Evolutionary conservation across 192 early-diverging fungal species (phyloP).

Genomic region (Dispira simplex): DNA sequence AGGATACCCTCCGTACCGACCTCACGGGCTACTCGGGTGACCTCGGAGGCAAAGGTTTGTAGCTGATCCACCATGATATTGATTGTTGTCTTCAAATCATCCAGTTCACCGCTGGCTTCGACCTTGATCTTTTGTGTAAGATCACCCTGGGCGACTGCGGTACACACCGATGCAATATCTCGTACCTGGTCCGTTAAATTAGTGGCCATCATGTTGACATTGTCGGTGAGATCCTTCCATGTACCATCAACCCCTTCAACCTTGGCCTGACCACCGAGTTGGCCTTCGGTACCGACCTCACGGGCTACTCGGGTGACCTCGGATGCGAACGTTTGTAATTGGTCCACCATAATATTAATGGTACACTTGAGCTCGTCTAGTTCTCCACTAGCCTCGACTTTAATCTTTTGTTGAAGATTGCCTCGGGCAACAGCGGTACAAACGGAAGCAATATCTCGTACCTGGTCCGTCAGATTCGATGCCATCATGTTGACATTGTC

Average conservation of each 20-base stretch:
- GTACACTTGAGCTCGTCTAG: constrained; percentile 35
- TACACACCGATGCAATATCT: constrained; percentile 30
- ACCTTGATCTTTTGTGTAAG: constrained; percentile 27
- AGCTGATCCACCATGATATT: constrained; percentile 35
- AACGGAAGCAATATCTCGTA: constrained; percentile 29
- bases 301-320: constrained; percentile 32
- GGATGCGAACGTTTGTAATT: constrained; percentile 25
- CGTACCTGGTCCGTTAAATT: constrained; percentile 35
- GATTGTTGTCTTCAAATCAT: constrained; percentile 31
- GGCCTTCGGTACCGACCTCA: constrained; percentile 36
- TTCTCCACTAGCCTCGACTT: constrained; percentile 30
- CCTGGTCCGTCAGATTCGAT: constrained; percentile 35
- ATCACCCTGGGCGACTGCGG: constrained; percentile 33
- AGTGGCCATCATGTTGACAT: constrained; percentile 34
- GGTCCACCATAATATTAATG: constrained; percentile 39
- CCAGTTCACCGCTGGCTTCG: constrained; percentile 31
- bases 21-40: constrained; percentile 37
- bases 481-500: constrained; percentile 36
- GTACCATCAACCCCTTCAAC: constrained; percentile 31
- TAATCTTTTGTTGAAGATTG: constrained; percentile 26
- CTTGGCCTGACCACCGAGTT: constrained; percentile 30
- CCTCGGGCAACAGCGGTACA: constrained; percentile 34
- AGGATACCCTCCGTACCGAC: constrained; percentile 41
- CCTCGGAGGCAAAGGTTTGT: constrained; percentile 31
- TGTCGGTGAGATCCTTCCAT: constrained; percentile 32